Percentiles rank a stretch among this genome's conserved stretches.
Conservation (phyloP, 352 stramenopile genomes). For the Pythium brassicae region DNA sequence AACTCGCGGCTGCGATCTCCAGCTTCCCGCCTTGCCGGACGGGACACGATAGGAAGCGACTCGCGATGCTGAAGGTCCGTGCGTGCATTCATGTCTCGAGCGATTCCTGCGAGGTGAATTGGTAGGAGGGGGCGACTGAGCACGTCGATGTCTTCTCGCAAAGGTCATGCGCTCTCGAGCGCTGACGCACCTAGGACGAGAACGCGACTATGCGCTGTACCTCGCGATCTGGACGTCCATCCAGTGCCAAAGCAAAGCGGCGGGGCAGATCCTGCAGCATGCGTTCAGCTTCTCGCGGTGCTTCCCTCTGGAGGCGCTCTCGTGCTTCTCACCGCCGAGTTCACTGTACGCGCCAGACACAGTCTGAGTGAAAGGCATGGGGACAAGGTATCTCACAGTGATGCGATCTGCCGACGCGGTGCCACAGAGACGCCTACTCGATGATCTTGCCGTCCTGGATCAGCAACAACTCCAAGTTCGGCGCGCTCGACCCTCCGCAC, state of each 20-base stretch:
- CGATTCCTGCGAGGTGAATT: background rate
- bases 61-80: constrained; percentile 57
- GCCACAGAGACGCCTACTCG: constrained; percentile 25
- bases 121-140: no score
- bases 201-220: constrained; percentile 67
- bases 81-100: background rate
- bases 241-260: constrained; percentile 8
- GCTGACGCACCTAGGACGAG: constrained; percentile 48
- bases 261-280: background rate
- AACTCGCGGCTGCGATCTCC: constrained; percentile 35
- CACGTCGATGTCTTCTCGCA: background rate
- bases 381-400: background rate
- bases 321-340: constrained; percentile 1
- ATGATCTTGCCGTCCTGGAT: constrained; percentile 37
- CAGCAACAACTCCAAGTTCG: constrained; percentile 30
- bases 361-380: background rate
- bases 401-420: background rate
- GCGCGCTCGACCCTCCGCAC: background rate
- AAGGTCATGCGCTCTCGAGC: constrained; percentile 70
- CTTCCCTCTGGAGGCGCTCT: constrained; percentile 5
- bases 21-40: constrained; percentile 30
- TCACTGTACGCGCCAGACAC: constrained; percentile 6
- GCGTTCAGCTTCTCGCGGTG: constrained; percentile 6
- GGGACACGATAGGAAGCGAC: constrained; percentile 42
- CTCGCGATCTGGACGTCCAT: constrained; percentile 35